Evolutionary conservation across 345 rosid genomes (phyloP), one percentile per base, ranked within the genome.

Genomic region (Gossypium arboreum): DNA sequence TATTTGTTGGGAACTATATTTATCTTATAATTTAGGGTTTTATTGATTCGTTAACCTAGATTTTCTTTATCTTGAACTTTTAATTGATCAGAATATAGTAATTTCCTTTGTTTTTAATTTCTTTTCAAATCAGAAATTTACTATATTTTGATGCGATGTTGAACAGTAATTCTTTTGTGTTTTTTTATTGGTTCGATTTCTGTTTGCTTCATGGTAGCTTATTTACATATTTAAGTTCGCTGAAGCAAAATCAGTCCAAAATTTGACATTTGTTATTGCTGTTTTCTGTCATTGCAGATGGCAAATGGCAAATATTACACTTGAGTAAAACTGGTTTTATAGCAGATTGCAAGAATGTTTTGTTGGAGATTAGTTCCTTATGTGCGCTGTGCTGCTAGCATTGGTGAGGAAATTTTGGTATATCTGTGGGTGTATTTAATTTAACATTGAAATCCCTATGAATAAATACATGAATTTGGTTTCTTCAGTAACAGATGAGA

Each of bases 271-370:
- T 56, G 4, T 55, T n/a, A 55, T 55, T 24, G 39, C 13, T 12
- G 27, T 57, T 63, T 63, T 39, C 48, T 63, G 48, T 39, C 22
- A 10, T 43, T 65, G 70, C 70, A 66, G 70, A 44, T 44, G 27
- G 52, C 51, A 43, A 65, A 64, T 4, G 43, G 16, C 50, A 41
- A 4, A 43, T 10, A 1, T 4, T 44, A 66, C 70, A 12, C 20
- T 65, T 43, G 27, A 64, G 25, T 41, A 22, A 4, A 65, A 65
- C 18, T 65, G 52, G 27, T 55, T 12, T 50, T 50, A 13, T 50
- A 12, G 54, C 54, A 12, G 54, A 50, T 50, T 50, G 54, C 16
- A 45, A 34, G 41, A 5, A 34, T 34, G 41, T 34, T 34, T 34
- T 34, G 50, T 45, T 10, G 50, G 50, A 45, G 56, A 51, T 51